Conservation (phyloP, 768 basidiomycete genomes). For the Tremella fuciformis region DNA sequence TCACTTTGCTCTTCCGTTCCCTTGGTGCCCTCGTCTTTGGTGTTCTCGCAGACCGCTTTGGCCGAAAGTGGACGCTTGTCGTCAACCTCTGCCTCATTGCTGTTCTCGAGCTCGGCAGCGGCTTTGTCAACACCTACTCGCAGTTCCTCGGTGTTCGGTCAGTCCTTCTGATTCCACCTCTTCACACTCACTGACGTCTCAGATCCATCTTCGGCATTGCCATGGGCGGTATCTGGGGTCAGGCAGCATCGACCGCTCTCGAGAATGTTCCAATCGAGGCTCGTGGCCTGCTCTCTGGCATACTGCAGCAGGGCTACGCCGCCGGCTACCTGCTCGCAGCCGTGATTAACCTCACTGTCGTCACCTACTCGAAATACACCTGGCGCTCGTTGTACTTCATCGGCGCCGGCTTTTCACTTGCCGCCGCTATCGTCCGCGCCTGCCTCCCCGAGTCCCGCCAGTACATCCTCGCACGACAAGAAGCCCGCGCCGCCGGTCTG, state of each 20-base stretch:
- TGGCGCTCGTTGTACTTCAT: slow-evolving; percentile 86
- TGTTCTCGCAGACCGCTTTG: slow-evolving; percentile 79
- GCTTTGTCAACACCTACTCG: slow-evolving; percentile 71
- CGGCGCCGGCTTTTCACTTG: slow-evolving; percentile 65
- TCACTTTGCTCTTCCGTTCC: slow-evolving; percentile 88
- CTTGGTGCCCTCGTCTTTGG: slow-evolving; percentile 68
- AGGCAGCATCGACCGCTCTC: slow-evolving; percentile 61
- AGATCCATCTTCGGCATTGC: slow-evolving; percentile 65
- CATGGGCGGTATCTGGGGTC: slow-evolving; percentile 67
- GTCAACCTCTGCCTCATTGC: slow-evolving; percentile 63
- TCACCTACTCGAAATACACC: slow-evolving; percentile 52
- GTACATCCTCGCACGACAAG: slow-evolving; percentile 62
- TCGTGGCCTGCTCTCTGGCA: slow-evolving; percentile 78
- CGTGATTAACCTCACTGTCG: slow-evolving; percentile 67
- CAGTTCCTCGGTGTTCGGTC: slow-evolving; percentile 69
- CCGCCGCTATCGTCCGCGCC: slow-evolving; percentile 66
- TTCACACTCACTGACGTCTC: slow-evolving; percentile 48
- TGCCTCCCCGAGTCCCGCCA: slow-evolving; percentile 72
- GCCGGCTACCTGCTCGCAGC: slow-evolving; percentile 81
- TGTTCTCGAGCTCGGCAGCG: slow-evolving; percentile 70
- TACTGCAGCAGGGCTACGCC: slow-evolving; percentile 80
- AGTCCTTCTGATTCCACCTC: background rate
- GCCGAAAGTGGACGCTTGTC: slow-evolving; percentile 80
- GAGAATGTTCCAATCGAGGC: slow-evolving; percentile 84
- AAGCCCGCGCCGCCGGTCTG: slow-evolving; percentile 56